Evolutionary conservation across 495 filamentous ascomycete genomes (phyloP).

Genomic region (Lindgomyces ingoldianus): DNA sequence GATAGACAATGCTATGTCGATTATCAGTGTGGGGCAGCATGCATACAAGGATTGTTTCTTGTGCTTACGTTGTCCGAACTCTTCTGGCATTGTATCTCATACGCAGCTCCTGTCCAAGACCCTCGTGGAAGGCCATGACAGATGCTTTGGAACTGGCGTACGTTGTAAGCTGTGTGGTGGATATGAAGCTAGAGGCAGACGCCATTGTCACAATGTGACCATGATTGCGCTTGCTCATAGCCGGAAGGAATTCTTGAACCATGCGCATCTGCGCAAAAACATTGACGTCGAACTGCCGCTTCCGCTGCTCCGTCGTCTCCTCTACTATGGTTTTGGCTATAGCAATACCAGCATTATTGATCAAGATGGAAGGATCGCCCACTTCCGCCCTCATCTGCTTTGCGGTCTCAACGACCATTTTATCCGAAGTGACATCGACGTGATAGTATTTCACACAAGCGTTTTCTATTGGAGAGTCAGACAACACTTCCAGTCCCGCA

Average conservation of each 20-base stretch:
- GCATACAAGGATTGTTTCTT: neutral
- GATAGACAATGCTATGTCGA: slow-evolving; percentile 39
- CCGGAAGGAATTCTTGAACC: slow-evolving; percentile 59
- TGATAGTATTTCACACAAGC: slow-evolving; percentile 45
- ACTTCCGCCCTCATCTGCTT: slow-evolving; percentile 38
- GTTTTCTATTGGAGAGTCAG: neutral
- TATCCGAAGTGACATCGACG: slow-evolving; percentile 54
- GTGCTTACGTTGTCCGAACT: slow-evolving; percentile 23
- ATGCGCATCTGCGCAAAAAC: slow-evolving; percentile 57
- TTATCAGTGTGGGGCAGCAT: neutral
- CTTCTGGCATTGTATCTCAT: slow-evolving; percentile 28
- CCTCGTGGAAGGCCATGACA: slow-evolving; percentile 56
- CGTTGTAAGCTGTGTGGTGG: slow-evolving; percentile 50
- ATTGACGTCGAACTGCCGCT: slow-evolving; percentile 58
- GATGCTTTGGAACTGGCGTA: slow-evolving; percentile 60
- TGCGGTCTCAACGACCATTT: slow-evolving; percentile 48
- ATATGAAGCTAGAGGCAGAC: slow-evolving; percentile 55
- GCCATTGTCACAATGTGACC: slow-evolving; percentile 60
- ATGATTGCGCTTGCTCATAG: slow-evolving; percentile 58
- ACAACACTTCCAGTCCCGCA: neutral
- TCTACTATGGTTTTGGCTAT: slow-evolving; percentile 53
- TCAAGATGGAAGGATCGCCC: slow-evolving; percentile 54
- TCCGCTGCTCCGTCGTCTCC: slow-evolving; percentile 48
- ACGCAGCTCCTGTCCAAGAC: slow-evolving; percentile 34
- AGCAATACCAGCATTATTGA: slow-evolving; percentile 52